phyloP scores from a whole-genome alignment of 2,329 filamentous ascomycete species.

The Rhynchosporium agropyri region DNA sequence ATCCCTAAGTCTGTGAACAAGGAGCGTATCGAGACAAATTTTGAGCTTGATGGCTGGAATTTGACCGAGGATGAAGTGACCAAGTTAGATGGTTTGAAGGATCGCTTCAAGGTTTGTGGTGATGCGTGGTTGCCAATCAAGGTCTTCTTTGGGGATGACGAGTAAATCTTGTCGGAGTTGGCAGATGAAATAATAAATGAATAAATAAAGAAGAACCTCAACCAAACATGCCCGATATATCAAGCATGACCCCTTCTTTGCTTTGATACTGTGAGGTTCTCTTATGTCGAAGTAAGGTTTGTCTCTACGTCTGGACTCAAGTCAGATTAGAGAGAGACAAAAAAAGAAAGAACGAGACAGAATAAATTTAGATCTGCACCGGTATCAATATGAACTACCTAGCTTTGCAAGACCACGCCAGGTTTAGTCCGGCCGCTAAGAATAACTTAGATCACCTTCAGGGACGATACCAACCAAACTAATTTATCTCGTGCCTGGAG shows the following conservation, averaged over 20 bases:
- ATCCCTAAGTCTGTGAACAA: conserved; percentile 83
- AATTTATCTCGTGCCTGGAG: too few species aligned
- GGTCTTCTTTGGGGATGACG: conserved; percentile 84
- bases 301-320: too few species aligned
- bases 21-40: conserved; percentile 75
- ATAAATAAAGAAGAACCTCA: background rate
- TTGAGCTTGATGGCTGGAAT: conserved; percentile 72
- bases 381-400: too few species aligned
- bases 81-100: conserved; percentile 51
- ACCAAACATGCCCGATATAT: background rate
- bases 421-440: too few species aligned
- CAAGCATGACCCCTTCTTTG: background rate
- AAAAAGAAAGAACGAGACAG: too few species aligned
- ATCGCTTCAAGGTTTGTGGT: conserved; percentile 79
- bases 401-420: too few species aligned
- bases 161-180: conserved; percentile 51
- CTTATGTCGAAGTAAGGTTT: too few species aligned
- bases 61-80: conserved; percentile 73
- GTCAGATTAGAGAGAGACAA: too few species aligned
- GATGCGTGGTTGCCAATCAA: conserved; percentile 74
- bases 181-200: background rate
- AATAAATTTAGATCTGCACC: too few species aligned
- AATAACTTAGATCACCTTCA: too few species aligned
- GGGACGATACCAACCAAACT: too few species aligned
- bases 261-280: background rate